A percentile compares a stretch with the other conserved stretches of the same genome.
phyloP scores from a whole-genome alignment of 148 eudicot genomes.

The Chenopodium formosanum region DNA sequence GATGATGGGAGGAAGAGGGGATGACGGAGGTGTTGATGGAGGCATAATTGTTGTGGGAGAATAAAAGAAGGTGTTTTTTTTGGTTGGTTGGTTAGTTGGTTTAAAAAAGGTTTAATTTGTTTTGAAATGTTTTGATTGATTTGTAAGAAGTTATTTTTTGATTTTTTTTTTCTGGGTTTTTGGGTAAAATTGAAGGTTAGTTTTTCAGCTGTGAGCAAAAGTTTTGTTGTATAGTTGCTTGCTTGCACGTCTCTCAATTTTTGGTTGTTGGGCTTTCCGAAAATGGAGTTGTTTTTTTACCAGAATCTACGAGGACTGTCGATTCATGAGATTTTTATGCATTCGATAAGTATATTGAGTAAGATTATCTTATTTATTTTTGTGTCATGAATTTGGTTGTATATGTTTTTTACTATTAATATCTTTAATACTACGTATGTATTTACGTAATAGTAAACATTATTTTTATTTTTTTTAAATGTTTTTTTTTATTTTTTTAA shows the following conservation, averaged over 20 bases:
- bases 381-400: no score
- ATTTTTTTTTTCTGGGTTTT: not conserved
- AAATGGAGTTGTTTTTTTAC: no score
- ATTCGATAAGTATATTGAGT: no score
- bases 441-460: no score
- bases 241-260: not conserved
- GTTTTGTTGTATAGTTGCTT: not conserved
- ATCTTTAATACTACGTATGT: no score
- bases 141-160: not conserved
- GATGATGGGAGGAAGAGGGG: not conserved
- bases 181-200: not conserved
- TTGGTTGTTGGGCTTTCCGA: no score
- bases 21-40: conserved; percentile 7
- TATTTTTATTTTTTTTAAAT: no score
- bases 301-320: no score
- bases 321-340: no score
- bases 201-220: not conserved
- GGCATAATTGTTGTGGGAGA: conserved; percentile 12
- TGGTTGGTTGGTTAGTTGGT: not conserved
- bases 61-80: not conserved
- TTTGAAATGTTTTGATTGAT: not conserved
- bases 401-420: no score
- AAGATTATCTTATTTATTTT: no score
- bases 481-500: no score
- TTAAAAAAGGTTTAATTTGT: not conserved